These are phyloP conservation scores for Penicillium egyptiacum DNA, from an alignment of 495 filamentous ascomycete genomes.

Conservation along the genomic window DNA sequence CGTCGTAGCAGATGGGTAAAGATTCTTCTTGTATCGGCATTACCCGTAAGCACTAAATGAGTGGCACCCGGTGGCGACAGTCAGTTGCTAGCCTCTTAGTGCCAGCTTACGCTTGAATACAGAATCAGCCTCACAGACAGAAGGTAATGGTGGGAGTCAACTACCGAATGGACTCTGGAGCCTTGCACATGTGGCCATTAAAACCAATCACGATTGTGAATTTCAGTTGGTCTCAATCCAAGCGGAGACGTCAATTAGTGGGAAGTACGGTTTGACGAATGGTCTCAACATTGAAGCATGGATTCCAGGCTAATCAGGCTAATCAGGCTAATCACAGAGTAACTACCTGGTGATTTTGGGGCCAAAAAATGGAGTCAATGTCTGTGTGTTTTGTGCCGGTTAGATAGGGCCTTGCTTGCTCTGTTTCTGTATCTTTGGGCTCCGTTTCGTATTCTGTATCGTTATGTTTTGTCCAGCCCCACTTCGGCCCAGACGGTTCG, in stretches of 20 bases:
- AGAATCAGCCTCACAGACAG: background rate
- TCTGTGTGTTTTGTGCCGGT: no score
- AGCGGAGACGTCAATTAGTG: background rate
- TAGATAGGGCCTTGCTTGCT: no score
- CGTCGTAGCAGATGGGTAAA: background rate
- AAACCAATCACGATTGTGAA: background rate
- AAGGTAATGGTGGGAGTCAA: background rate
- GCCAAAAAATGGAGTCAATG: background rate
- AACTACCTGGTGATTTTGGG: no score
- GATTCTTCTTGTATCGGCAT: background rate
- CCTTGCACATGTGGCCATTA: background rate
- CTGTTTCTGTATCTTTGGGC: no score
- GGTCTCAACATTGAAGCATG: background rate
- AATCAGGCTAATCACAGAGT: background rate
- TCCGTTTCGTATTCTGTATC: no score
- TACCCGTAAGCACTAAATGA: background rate
- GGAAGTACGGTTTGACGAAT: background rate
- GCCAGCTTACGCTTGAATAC: background rate
- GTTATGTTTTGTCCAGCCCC: no score
- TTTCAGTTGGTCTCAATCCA: background rate
- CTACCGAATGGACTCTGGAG: background rate
- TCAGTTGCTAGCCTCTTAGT: no score
- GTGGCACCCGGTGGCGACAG: no score
- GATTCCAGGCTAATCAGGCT: no score
- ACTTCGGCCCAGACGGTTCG: background rate